A percentile compares a stretch with the other conserved stretches of the same genome.
These are phyloP conservation scores for Cordyceps tenuipes DNA, from an alignment of 2,329 filamentous ascomycete species.

Conservation along the genomic window DNA sequence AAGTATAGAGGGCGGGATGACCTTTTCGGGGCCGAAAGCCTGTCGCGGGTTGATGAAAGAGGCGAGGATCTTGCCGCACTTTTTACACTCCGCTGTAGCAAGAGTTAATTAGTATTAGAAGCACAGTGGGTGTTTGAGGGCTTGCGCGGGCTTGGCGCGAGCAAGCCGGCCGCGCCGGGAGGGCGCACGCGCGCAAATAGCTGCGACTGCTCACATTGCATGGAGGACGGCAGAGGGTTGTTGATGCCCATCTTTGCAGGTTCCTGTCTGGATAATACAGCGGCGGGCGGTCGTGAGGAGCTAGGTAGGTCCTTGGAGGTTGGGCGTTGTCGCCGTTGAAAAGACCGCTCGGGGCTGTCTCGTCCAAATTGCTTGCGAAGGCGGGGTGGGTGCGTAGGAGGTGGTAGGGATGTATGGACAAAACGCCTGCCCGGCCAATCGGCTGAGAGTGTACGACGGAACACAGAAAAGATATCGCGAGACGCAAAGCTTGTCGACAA, in stretches of 20 bases:
- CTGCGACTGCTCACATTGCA: constrained; percentile 51
- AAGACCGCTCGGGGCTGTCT: background rate
- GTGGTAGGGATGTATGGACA: background rate
- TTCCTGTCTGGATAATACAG: background rate
- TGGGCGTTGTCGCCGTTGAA: background rate
- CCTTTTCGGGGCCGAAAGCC: constrained; percentile 90
- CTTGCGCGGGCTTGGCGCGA: background rate
- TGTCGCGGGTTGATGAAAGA: constrained; percentile 93
- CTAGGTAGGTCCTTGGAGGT: background rate
- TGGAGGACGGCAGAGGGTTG: constrained; percentile 57
- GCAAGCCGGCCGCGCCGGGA: background rate
- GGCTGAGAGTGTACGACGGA: background rate
- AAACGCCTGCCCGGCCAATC: too few species aligned
- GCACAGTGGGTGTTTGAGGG: background rate
- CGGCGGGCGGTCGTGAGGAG: background rate
- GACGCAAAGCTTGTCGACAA: background rate
- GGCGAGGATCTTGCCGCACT: constrained; percentile 89
- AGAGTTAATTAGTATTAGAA: background rate
- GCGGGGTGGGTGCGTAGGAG: background rate
- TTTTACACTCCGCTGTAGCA: constrained; percentile 81
- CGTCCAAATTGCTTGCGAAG: constrained; percentile 1
- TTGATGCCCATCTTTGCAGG: constrained; percentile 49
- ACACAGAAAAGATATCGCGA: background rate
- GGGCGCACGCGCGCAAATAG: background rate
- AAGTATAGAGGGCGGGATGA: constrained; percentile 86